phyloP scores from a whole-genome alignment of 2,329 filamentous ascomycete genomes.

The Penicillium fuscoglaucum region DNA sequence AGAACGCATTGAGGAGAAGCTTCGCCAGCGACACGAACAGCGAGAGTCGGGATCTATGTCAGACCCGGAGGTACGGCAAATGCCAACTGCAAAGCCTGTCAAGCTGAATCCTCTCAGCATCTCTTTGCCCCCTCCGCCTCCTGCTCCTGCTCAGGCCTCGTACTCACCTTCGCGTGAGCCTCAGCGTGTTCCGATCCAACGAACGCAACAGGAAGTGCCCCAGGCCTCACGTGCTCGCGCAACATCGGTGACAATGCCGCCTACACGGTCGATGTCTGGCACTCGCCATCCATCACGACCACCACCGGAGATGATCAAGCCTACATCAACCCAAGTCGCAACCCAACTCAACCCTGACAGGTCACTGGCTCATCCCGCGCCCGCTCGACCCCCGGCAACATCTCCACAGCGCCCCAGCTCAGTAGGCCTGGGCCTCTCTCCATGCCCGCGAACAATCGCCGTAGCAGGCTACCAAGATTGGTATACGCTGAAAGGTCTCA shows the following conservation, averaged over 20 bases:
- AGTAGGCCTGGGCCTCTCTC: slow-evolving; percentile 52
- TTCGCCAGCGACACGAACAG: slow-evolving; percentile 31
- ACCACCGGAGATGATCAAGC: not conserved
- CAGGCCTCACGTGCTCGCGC: slow-evolving; percentile 10
- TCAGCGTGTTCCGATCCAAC: slow-evolving; percentile 3
- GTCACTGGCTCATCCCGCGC: slow-evolving; percentile 10
- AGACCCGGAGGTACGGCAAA: slow-evolving; percentile 15
- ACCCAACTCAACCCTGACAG: slow-evolving; percentile 3
- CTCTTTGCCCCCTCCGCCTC: not conserved
- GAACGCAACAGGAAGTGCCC: slow-evolving; percentile 6
- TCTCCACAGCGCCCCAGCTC: slow-evolving; percentile 19
- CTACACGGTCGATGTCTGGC: slow-evolving; percentile 10
- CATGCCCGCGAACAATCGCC: slow-evolving; percentile 67
- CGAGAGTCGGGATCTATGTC: slow-evolving; percentile 22
- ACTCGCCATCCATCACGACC: not conserved
- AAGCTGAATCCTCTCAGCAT: not conserved
- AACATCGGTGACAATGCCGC: slow-evolving; percentile 10
- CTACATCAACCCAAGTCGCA: not conserved
- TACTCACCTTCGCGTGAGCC: slow-evolving; percentile 12
- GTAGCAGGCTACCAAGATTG: slow-evolving; percentile 71
- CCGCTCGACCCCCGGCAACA: slow-evolving; percentile 9
- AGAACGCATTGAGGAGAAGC: slow-evolving; percentile 38
- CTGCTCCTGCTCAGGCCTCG: slow-evolving; percentile 7
- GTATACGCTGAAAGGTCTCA: slow-evolving; percentile 71
- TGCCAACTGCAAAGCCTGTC: slow-evolving; percentile 5